Conservation (phyloP, 2,329 filamentous ascomycete genomes). For the Hymenoscyphus repandus region DNA sequence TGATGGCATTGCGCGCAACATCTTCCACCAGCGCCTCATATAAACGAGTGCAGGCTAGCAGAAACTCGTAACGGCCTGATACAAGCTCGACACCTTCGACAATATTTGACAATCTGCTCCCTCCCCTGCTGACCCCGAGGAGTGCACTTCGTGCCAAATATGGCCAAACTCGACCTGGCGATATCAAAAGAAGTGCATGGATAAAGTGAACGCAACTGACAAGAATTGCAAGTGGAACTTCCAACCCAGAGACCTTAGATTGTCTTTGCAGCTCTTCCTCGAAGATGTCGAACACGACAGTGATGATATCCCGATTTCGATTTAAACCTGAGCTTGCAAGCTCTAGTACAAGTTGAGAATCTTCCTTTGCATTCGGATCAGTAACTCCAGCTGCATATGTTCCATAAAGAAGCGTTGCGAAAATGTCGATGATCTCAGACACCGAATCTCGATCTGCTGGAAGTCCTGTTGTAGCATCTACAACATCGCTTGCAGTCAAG, state of each 20-base stretch:
- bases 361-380: slow-evolving; percentile 38
- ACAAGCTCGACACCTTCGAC: slow-evolving; percentile 79
- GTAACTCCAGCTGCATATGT: slow-evolving; percentile 13
- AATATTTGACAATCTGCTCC: slow-evolving; percentile 71
- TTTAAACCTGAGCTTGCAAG: slow-evolving; percentile 52
- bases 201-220: slow-evolving; percentile 75
- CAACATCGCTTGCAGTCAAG: slow-evolving; percentile 46
- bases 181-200: slow-evolving; percentile 62
- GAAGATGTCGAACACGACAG: slow-evolving; percentile 78
- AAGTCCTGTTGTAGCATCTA: slow-evolving; percentile 39
- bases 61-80: slow-evolving; percentile 69
- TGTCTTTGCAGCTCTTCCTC: slow-evolving; percentile 57
- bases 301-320: slow-evolving; percentile 67
- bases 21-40: slow-evolving; percentile 74
- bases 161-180: slow-evolving; percentile 84
- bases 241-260: slow-evolving; percentile 34
- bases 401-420: slow-evolving; percentile 63
- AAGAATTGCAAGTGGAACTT: slow-evolving; percentile 54
- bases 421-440: slow-evolving; percentile 67
- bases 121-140: slow-evolving; percentile 69
- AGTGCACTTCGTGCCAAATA: slow-evolving; percentile 78
- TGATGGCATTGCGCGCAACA: slow-evolving; percentile 63
- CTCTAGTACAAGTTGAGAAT: slow-evolving; percentile 41
- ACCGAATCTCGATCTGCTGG: slow-evolving; percentile 54
- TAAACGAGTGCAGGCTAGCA: slow-evolving; percentile 66